Evolutionary conservation across 352 stramenopile species (phyloP).

Genomic region (Globisporangium canariense): DNA sequence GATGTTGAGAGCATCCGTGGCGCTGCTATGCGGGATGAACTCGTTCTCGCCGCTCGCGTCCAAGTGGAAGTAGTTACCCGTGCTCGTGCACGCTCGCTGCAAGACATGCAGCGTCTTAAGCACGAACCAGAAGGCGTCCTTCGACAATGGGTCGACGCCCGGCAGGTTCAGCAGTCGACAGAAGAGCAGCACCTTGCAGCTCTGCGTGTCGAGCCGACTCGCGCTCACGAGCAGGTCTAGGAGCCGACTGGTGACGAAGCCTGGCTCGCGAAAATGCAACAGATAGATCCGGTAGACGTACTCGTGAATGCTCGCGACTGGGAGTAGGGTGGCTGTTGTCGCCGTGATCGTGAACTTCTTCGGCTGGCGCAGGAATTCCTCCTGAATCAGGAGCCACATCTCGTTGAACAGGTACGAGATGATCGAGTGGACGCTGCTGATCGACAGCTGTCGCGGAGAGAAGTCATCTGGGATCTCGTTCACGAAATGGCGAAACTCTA

Average conservation of each 20-base stretch:
- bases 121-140: constrained; percentile 52
- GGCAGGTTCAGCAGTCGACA: constrained; percentile 35
- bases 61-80: constrained; percentile 41
- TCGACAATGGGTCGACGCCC: constrained; percentile 31
- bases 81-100: constrained; percentile 33
- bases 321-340: constrained; percentile 15
- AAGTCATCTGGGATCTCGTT: constrained; percentile 32
- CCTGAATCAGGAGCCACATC: constrained; percentile 39
- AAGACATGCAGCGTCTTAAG: constrained; percentile 45
- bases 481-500: constrained; percentile 28
- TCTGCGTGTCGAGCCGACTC: constrained; percentile 50
- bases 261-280: constrained; percentile 37
- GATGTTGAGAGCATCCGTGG: constrained; percentile 33
- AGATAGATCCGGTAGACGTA: constrained; percentile 54
- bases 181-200: constrained; percentile 54
- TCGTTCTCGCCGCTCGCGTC: constrained; percentile 44
- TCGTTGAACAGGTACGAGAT: constrained; percentile 53
- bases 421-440: constrained; percentile 30
- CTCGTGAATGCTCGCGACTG: constrained; percentile 30
- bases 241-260: constrained; percentile 35
- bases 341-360: constrained; percentile 16
- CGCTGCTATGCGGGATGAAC: constrained; percentile 41
- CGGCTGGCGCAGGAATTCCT: constrained; percentile 24
- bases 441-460: constrained; percentile 31
- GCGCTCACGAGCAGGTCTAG: constrained; percentile 44